Conservation (phyloP, 805 yeast species). For the Candida koratica region DNA sequence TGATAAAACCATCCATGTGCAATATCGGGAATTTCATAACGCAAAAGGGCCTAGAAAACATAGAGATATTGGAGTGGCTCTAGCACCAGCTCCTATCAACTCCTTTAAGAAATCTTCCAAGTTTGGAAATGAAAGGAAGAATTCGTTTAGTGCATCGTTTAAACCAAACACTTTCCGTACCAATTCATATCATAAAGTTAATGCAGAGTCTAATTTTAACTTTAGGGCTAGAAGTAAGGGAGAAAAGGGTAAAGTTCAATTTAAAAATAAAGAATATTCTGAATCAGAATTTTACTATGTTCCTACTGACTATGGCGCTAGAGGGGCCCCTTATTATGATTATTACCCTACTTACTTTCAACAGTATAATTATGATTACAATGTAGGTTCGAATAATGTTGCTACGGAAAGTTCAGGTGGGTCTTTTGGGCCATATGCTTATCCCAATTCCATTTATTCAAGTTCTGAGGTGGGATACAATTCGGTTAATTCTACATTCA, state of each 20-base stretch:
- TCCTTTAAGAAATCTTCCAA: constrained; percentile 21
- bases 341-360: constrained; percentile 2
- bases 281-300: constrained; percentile 3
- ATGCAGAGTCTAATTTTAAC: background rate
- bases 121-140: background rate
- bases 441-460: constrained; percentile 2
- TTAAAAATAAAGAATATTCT: background rate
- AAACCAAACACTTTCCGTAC: constrained; percentile 1
- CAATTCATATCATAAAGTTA: too few species aligned
- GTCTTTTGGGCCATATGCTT: background rate
- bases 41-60: background rate
- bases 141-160: constrained; percentile 5
- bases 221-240: background rate
- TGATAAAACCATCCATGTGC: constrained; percentile 78
- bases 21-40: constrained; percentile 58
- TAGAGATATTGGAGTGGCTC: constrained; percentile 30
- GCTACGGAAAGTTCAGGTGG: background rate
- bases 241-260: background rate
- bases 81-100: constrained; percentile 83
- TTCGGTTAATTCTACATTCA: constrained; percentile 3
- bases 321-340: background rate
- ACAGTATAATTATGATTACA: constrained; percentile 1
- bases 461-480: constrained; percentile 2
- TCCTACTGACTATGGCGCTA: background rate
- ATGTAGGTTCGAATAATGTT: background rate